A percentile compares a stretch with the other conserved stretches of the same genome.
phyloP scores from a whole-genome alignment of 129 eudicot species.

The Pittosporum tobira region DNA sequence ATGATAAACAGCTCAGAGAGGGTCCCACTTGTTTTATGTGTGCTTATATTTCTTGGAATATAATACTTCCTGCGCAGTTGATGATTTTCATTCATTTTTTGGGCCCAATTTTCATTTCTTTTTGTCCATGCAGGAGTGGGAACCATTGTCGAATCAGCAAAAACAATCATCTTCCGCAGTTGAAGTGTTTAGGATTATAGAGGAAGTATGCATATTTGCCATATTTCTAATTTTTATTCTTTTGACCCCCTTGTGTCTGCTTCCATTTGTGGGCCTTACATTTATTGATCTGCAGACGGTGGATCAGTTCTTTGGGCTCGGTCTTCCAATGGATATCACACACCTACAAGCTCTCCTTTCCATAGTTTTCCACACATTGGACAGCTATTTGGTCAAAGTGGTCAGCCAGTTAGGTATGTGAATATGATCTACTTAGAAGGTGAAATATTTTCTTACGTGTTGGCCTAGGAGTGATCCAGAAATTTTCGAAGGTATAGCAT shows the following conservation, averaged over 20 bases:
- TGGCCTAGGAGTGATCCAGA: no score
- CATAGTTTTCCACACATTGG: conserved; percentile 69
- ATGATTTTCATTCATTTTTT: not conserved
- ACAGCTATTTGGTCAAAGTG: conserved; percentile 65
- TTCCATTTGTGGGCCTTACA: not conserved
- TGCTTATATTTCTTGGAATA: not conserved
- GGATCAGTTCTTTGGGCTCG: conserved; percentile 71
- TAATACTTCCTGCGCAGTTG: not conserved
- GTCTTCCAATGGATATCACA: conserved; percentile 78
- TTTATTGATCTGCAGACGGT: conserved; percentile 69
- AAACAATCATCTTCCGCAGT: conserved; percentile 85
- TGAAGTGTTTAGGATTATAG: conserved; percentile 89
- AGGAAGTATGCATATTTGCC: conserved; percentile 49
- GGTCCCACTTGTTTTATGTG: not conserved
- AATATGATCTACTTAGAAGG: conserved; percentile 1
- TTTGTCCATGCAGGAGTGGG: conserved; percentile 62
- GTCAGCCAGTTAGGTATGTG: conserved; percentile 70
- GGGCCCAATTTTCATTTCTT: conserved; percentile 1
- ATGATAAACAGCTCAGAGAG: not conserved
- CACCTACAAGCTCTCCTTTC: conserved; percentile 92
- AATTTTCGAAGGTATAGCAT: no score
- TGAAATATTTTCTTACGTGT: no score
- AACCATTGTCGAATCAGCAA: conserved; percentile 80
- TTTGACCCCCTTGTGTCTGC: conserved; percentile 5
- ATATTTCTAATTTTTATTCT: not conserved